These are phyloP conservation scores for Aspergillus sclerotialis DNA, from an alignment of 2,329 filamentous ascomycete genomes.

Conservation along the genomic window DNA sequence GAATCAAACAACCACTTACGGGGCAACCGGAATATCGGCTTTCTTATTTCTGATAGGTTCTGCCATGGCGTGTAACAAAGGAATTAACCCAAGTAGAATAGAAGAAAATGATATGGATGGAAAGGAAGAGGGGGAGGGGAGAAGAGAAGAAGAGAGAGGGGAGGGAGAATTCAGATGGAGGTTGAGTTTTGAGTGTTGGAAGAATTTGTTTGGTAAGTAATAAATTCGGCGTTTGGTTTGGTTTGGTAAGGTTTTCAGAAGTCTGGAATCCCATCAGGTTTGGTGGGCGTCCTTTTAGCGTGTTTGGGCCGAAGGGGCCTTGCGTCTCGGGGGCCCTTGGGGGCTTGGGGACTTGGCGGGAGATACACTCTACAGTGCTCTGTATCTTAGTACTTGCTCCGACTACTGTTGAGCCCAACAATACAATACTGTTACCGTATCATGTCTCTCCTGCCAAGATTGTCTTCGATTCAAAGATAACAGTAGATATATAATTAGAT, in stretches of 20 bases:
- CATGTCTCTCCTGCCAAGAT: background rate
- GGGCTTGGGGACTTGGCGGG: too few relatives aligned
- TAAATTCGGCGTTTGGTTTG: too few relatives aligned
- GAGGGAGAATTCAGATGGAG: too few relatives aligned
- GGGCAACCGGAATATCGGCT: slow-evolving; percentile 54
- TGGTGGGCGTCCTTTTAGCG: slow-evolving; percentile 38
- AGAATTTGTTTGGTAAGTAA: slow-evolving; percentile 30
- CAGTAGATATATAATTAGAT: too few relatives aligned
- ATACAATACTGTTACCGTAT: slow-evolving; percentile 6
- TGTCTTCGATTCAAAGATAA: slow-evolving; percentile 3
- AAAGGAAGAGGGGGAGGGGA: slow-evolving; percentile 16
- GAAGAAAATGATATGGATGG: slow-evolving; percentile 13
- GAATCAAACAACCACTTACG: slow-evolving; percentile 49
- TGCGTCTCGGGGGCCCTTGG: too few relatives aligned
- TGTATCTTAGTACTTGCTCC: too few relatives aligned
- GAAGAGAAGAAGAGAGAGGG: too few relatives aligned
- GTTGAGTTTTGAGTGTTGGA: slow-evolving; percentile 23
- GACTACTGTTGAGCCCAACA: slow-evolving; percentile 28
- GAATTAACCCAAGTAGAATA: slow-evolving; percentile 6
- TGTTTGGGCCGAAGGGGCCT: slow-evolving; percentile 33
- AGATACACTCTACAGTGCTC: too few relatives aligned
- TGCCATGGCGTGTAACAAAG: slow-evolving; percentile 50
- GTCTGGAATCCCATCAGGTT: slow-evolving; percentile 25
- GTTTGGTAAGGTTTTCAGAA: slow-evolving; percentile 20
- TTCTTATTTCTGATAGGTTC: slow-evolving; percentile 64